Conservation (phyloP, 169 alveolate genomes). For the Plasmodium relictum region DNA sequence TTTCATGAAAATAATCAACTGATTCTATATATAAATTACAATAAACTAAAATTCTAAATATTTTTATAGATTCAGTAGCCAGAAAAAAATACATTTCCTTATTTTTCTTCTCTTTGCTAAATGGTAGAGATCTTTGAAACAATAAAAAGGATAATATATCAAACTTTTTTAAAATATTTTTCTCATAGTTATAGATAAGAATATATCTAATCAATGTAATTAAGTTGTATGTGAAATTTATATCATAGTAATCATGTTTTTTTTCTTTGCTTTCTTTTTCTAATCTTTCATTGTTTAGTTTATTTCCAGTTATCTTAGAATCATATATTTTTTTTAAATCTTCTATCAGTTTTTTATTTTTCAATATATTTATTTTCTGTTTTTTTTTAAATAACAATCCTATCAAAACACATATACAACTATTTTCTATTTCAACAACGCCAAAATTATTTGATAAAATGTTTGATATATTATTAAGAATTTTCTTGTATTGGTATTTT, state of each 20-base stretch:
- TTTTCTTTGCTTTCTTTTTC: background rate
- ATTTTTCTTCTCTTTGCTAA: conserved; percentile 16
- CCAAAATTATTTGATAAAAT: conserved; percentile 36
- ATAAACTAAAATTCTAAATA: conserved; percentile 29
- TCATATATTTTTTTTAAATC: conserved; percentile 38
- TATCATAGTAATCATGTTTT: conserved; percentile 3
- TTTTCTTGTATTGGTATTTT: background rate
- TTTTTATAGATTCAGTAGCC: conserved; percentile 21
- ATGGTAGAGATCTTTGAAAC: conserved; percentile 46
- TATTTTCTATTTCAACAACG: conserved; percentile 64
- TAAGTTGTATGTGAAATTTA: conserved; percentile 45
- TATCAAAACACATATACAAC: conserved; percentile 74
- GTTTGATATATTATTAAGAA: conserved; percentile 27
- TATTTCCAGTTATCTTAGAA: conserved; percentile 61
- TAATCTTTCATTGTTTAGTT: conserved; percentile 24
- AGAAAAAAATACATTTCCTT: conserved; percentile 11
- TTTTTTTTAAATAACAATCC: conserved; percentile 24
- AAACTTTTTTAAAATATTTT: conserved; percentile 29
- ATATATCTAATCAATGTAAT: conserved; percentile 53
- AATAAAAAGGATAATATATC: conserved; percentile 56
- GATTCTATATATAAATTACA: conserved; percentile 64
- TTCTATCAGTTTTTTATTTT: conserved; percentile 5
- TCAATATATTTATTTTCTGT: conserved; percentile 39
- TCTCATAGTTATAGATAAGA: conserved; percentile 54
- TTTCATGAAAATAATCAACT: conserved; percentile 71